A percentile compares a stretch with the other conserved stretches of the same genome.
These are phyloP conservation scores for Kalmusia sp. DNA, from an alignment of 2,329 filamentous ascomycete genomes.

Conservation along the genomic window DNA sequence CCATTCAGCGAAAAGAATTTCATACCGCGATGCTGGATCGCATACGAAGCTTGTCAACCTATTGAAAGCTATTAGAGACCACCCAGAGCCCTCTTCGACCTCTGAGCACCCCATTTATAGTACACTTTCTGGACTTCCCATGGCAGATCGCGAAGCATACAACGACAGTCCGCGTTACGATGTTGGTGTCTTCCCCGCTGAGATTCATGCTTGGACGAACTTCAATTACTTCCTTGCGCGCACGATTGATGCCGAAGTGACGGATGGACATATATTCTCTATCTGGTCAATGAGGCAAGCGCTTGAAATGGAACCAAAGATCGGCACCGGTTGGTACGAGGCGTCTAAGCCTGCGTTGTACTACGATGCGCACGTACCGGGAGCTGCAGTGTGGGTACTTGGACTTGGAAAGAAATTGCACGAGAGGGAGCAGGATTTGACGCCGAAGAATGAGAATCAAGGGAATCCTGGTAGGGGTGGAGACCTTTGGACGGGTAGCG, in stretches of 20 bases:
- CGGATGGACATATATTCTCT: constrained; percentile 29
- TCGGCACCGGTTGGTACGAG: too few relatives aligned
- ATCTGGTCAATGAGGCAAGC: constrained; percentile 39
- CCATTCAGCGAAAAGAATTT: constrained; percentile 34
- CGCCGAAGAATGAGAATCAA: constrained; percentile 30
- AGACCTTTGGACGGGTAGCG: constrained; percentile 36
- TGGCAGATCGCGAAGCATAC: constrained; percentile 35
- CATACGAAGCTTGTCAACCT: constrained; percentile 31
- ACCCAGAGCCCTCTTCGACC: constrained; percentile 25
- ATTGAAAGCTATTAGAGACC: constrained; percentile 31
- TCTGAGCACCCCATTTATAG: constrained; percentile 28
- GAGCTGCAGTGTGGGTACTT: constrained; percentile 39
- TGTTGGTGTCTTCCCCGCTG: constrained; percentile 21
- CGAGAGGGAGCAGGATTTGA: constrained; percentile 34
- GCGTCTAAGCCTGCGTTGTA: constrained; percentile 25
- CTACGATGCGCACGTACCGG: constrained; percentile 36
- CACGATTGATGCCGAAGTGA: constrained; percentile 23
- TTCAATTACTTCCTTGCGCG: constrained; percentile 40
- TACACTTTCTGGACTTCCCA: constrained; percentile 27
- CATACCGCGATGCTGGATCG: constrained; percentile 16
- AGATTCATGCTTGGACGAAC: constrained; percentile 40
- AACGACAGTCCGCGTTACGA: constrained; percentile 35
- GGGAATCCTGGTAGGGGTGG: constrained; percentile 40
- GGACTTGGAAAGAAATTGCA: constrained; percentile 28
- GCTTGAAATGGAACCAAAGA: too few relatives aligned